Evolutionary conservation across 306 rosid genomes (phyloP), one percentile per base, ranked within the genome.

Genomic region (Vigna nakashimae): DNA sequence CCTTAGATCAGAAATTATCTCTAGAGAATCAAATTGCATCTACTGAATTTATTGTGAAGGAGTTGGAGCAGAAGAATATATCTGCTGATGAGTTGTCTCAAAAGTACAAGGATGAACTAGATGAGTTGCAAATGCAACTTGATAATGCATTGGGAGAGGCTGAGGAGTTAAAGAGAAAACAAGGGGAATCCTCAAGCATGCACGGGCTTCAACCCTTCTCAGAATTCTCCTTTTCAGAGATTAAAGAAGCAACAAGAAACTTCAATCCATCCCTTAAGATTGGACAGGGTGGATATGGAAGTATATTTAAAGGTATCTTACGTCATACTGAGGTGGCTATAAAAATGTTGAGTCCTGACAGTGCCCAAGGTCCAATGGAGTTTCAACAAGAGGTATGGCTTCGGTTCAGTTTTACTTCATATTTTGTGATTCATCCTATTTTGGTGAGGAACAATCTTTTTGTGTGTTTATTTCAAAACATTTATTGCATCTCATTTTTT

Each of bases 241-340:
- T 95, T 43, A 79, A 82, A 76, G 89, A 92, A 86, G 96, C 98
- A 14, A 92, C 97, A 48, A 38, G 17, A 52, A 82, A 78, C 75
- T 91, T 92, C 60, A 73, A 87, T 80, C 84, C 80, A 7, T 84
- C 91, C 40, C 65, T 73, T 30, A 91, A 86, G 93, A 92, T 95
- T 9, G 98, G 99, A 77, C 94, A 91, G 84, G 99, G 98, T 24
- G 98, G 99, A 73, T 95, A 92, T 73, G 99, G 99, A 82, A 92
- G 80, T 51, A 84, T 95, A 74, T 92, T 78, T 51, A 88, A 78
- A 85, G 99, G 96, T 52, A 28, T 75, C 67, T 49, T 95, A 73
- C 91, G 91, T 65, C 91, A 91, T 81, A 91, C 94, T 8, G 84
- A 82, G 79, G 98, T 92, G 32, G 99, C 99, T 81, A 84, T 95